Evolutionary conservation across 805 yeast genomes (phyloP), one percentile per base, ranked within the genome.

Genomic region (Ascoidea tarda): DNA sequence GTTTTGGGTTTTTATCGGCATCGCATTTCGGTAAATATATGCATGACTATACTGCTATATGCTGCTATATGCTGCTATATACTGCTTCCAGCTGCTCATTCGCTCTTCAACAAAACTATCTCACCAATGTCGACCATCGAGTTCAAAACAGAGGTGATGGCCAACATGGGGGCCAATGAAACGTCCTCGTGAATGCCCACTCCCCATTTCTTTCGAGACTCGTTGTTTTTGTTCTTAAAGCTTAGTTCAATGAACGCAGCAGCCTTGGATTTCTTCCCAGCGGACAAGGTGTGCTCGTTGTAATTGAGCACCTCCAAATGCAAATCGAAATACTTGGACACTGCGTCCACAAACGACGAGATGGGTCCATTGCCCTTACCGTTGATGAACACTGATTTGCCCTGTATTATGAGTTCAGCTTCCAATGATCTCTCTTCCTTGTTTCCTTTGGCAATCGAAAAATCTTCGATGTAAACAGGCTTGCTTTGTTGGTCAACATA

Each of bases 181-280:
- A 87, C 93, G 69, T 90, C 96, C 68, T 82, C 91, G 64, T 87
- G 83, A 56, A 88, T 80, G 63, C 96, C 97, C 54, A 90, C 90
- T 69, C 97, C 97, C 96, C 96, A 90, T 60, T 66, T 66, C 55
- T 69, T 62, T 57, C 72, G 72, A 49, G 69, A 66, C 52, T 69
- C 70, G 48, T 66, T 67, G 28, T 69, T 71, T 47, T 72, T 69
- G 21, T 51, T 50, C 44, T 73, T 62, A 65, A 76, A 77, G 58
- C 78, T 65, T 51, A 77, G 62, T 60, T 78, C 84, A 54, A 90
- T 81, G 66, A 77, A 84, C 6, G 90, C 77, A 48, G 87, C 90
- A 59, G 90, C 91, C 66, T 80, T 77, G 52, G 85, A 79, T 57
- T 75, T 75, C 2, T 52, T 50, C 28, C 87, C 76, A 55, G 87